Evolutionary conservation across 331 rosid genomes (phyloP).

Genomic region (Spiraea crenata): DNA sequence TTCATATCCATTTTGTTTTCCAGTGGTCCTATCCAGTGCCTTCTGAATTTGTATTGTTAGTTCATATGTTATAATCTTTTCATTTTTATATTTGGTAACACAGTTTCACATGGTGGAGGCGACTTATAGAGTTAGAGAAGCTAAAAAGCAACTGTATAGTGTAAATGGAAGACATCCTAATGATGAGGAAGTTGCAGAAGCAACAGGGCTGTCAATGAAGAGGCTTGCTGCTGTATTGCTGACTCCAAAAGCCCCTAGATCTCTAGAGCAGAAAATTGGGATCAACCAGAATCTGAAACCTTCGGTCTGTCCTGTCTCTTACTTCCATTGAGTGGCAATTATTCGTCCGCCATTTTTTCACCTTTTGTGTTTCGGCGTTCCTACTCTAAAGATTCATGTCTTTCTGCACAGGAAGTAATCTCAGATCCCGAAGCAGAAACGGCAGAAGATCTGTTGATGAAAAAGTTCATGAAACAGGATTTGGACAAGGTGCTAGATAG

Average conservation of each 20-base stretch:
- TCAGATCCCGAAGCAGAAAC: conserved; percentile 76
- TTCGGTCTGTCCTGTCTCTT: conserved; percentile 52
- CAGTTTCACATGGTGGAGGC: conserved; percentile 99
- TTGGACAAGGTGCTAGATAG: conserved; percentile 71
- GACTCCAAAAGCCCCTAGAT: conserved; percentile 94
- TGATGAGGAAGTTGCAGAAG: conserved; percentile 81
- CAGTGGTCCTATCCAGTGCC: neutral
- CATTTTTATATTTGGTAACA: conserved; percentile 14
- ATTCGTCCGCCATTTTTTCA: neutral
- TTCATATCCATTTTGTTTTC: conserved; percentile 10
- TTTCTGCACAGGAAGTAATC: conserved; percentile 60
- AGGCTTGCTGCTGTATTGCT: conserved; percentile 74
- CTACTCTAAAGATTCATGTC: conserved; percentile 23
- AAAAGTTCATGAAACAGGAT: conserved; percentile 82
- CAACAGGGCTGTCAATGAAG: conserved; percentile 90
- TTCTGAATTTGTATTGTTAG: neutral
- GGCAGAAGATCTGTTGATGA: conserved; percentile 61
- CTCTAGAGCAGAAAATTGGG: conserved; percentile 87
- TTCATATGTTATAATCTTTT: neutral
- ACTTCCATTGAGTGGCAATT: neutral
- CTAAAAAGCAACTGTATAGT: conserved; percentile 66
- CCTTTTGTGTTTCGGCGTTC: neutral
- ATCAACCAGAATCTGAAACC: conserved; percentile 85
- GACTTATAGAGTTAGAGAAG: conserved; percentile 83
- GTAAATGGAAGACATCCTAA: conserved; percentile 78